These are phyloP conservation scores for Vanrija pseudolonga DNA, from an alignment of 1,284 basidiomycete species.

Conservation along the genomic window DNA sequence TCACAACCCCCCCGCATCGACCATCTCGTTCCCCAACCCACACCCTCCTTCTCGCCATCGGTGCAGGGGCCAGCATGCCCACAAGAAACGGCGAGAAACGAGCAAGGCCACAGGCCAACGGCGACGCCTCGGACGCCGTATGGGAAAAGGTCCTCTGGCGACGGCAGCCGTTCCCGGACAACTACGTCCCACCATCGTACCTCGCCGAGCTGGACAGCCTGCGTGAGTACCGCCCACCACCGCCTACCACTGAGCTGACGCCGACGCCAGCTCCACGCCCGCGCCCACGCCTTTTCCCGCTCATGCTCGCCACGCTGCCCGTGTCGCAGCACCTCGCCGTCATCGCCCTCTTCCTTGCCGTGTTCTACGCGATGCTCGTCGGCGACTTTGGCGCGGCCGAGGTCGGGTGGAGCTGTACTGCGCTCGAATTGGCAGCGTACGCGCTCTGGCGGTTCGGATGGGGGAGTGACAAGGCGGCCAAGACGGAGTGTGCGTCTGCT, in stretches of 20 bases:
- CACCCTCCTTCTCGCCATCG: too few species aligned
- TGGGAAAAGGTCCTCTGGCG: constrained; percentile 89
- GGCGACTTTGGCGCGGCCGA: constrained; percentile 63
- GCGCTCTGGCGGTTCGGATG: constrained; percentile 52
- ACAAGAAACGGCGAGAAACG: too few species aligned
- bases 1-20: too few species aligned
- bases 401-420: constrained; percentile 66
- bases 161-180: constrained; percentile 71
- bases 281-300: constrained; percentile 58
- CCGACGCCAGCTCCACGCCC: constrained; percentile 30
- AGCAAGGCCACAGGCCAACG: not conserved
- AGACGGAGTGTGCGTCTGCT: not conserved
- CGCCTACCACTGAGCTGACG: constrained; percentile 2
- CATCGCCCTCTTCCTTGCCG: constrained; percentile 74
- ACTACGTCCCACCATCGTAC: constrained; percentile 75
- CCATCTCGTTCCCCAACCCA: too few species aligned
- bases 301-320: constrained; percentile 68
- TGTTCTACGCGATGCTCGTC: constrained; percentile 70
- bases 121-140: not conserved
- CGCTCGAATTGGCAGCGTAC: constrained; percentile 62
- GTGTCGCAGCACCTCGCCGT: constrained; percentile 80
- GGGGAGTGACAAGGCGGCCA: not conserved
- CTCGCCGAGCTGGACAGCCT: constrained; percentile 72
- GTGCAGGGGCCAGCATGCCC: too few species aligned
- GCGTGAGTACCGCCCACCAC: constrained; percentile 55